phyloP scores from a whole-genome alignment of 2,329 filamentous ascomycete genomes.

The Aspergillus pseudoterreus region DNA sequence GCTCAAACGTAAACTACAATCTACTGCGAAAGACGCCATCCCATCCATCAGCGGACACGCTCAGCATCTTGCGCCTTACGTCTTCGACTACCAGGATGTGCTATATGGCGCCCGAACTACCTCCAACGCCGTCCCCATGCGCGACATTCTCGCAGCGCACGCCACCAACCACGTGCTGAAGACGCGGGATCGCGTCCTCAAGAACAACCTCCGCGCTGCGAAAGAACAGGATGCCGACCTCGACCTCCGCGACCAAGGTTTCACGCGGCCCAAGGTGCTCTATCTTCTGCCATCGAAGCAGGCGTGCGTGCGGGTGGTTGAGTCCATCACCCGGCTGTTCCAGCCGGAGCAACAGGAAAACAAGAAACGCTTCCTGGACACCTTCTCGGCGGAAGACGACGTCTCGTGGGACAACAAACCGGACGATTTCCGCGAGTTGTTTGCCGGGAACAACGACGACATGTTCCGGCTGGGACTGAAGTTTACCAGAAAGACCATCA shows the following conservation, averaged over 20 bases:
- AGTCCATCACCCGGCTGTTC: conserved; percentile 71
- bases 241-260: conserved; percentile 87
- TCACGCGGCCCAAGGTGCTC: conserved; percentile 88
- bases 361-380: conserved; percentile 84
- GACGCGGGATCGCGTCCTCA: conserved; percentile 85
- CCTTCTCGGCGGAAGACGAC: conserved; percentile 67
- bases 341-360: conserved; percentile 91
- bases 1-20: conserved; percentile 67
- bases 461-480: conserved; percentile 96
- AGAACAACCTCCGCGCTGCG: conserved; percentile 79
- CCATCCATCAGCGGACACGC: conserved; percentile 60
- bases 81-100: conserved; percentile 81
- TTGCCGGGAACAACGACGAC: conserved; percentile 93
- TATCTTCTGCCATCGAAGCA: conserved; percentile 87
- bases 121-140: conserved; percentile 64
- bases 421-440: conserved; percentile 82
- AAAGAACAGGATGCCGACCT: conserved; percentile 64
- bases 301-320: conserved; percentile 73
- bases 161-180: conserved; percentile 90
- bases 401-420: conserved; percentile 71
- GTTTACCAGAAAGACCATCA: conserved; percentile 92
- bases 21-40: conserved; percentile 52
- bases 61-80: conserved; percentile 62
- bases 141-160: conserved; percentile 74
- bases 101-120: conserved; percentile 70